Conservation (phyloP, 331 rosid species). For the Pyracantha coccinea region DNA sequence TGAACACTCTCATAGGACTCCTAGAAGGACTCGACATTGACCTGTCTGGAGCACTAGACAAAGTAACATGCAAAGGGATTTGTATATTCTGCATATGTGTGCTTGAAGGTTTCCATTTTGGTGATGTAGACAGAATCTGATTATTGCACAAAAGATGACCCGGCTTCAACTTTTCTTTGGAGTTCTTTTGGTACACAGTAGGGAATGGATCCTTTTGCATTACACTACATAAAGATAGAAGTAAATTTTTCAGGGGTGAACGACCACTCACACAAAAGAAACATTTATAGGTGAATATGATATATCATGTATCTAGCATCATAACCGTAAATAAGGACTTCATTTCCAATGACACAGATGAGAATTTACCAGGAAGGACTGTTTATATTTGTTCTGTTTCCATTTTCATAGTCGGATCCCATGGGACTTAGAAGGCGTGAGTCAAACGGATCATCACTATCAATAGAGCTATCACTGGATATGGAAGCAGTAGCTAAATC, state of each 20-base stretch:
- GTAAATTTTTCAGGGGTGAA: constrained; percentile 1
- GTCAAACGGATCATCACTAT: constrained; percentile 33
- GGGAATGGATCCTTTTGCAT: constrained; percentile 21
- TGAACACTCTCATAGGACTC: constrained; percentile 38
- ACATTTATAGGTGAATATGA: neutral
- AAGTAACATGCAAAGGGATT: constrained; percentile 26
- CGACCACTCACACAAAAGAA: neutral
- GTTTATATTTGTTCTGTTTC: constrained; percentile 27
- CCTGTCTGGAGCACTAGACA: constrained; percentile 36
- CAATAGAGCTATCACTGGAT: constrained; percentile 30
- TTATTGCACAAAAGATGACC: constrained; percentile 18
- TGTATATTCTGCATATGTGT: constrained; percentile 31
- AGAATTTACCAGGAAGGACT: constrained; percentile 34
- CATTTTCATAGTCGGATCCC: constrained; percentile 35
- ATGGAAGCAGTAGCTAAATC: constrained; percentile 34
- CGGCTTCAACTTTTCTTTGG: constrained; percentile 16
- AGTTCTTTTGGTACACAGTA: constrained; percentile 15
- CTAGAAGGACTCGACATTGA: constrained; percentile 44
- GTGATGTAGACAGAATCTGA: constrained; percentile 28
- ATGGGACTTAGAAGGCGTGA: constrained; percentile 32
- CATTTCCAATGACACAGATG: neutral
- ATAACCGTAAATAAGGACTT: neutral
- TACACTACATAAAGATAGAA: constrained; percentile 19
- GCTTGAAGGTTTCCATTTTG: constrained; percentile 25
- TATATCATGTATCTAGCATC: neutral